Base-by-base conservation (phyloP, 331 rosid species). In the Rosa hybrid region DNA sequence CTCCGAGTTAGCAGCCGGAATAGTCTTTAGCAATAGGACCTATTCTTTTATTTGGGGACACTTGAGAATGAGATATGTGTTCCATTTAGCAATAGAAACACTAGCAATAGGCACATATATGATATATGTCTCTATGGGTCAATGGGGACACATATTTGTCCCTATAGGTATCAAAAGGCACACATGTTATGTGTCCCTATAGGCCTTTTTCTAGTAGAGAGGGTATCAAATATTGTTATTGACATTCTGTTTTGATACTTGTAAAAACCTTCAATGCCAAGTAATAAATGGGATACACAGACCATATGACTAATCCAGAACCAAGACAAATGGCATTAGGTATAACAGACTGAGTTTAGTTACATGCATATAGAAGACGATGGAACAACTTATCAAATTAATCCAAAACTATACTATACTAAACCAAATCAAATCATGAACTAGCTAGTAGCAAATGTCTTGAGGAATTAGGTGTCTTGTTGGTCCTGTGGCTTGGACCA, bases 401-500 rank as follows among this genome's bases (percentile, higher is more conserved):
- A 30, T 62, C 68, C 68, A 13, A 25, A 62, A 62, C 11, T 34
- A 34, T 3, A 34, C 8, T 25, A 12, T 25, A 62, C 68, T 62
- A 27, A 12, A 62, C 39, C 39, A 25, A 34, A 65, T 16, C 3
- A 12, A 8, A 8, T 73, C 78, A 75, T 41, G 42, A 23, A 57
- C 68, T 39, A 62, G 39, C 38, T 62, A 25, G 8, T 1, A 41
- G 45, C 69, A 21, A 75, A 49, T 65, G 42, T 53, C 74, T 34
- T 12, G 69, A 53, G 44, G 23, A 64, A 72, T 63, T 65, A 8
- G 75, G 71, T 6, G 44, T 12, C 51, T 76, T 53, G 71, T 82
- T 72, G n/a, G 71, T 48, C 25, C 71, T 63, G 23, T 77, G 85
- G 79, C 82, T 82, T 48, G 85, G 85, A 41, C 85, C 76, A 25